phyloP scores from a whole-genome alignment of 1,284 basidiomycete genomes.

The Exobasidium cylindrosporum region DNA sequence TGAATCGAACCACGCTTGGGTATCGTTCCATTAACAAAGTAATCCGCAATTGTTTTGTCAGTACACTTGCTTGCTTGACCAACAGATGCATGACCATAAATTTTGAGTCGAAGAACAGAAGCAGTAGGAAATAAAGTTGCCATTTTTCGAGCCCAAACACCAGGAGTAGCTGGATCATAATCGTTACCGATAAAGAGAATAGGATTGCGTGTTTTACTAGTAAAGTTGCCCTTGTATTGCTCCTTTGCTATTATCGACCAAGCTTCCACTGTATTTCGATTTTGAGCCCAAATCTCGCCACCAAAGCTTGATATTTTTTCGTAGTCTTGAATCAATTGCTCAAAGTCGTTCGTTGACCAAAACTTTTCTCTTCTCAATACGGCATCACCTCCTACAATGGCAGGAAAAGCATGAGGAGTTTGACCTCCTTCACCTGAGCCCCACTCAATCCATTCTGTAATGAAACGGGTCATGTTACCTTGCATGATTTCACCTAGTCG shows the following conservation, averaged over 20 bases:
- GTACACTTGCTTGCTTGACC: slow-evolving; percentile 32
- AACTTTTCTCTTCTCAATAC: slow-evolving; percentile 1
- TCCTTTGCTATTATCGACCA: slow-evolving; percentile 23
- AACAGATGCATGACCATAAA: slow-evolving; percentile 34
- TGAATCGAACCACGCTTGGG: slow-evolving; percentile 12
- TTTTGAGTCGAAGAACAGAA: slow-evolving; percentile 25
- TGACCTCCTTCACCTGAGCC: slow-evolving; percentile 27
- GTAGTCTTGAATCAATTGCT: slow-evolving; percentile 17
- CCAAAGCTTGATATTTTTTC: slow-evolving; percentile 27
- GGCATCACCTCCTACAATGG: neutral
- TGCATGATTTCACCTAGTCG: slow-evolving; percentile 17
- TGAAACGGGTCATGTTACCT: neutral
- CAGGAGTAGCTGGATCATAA: slow-evolving; percentile 38
- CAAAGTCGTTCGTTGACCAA: neutral
- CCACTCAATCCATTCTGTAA: slow-evolving; percentile 18
- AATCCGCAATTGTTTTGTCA: slow-evolving; percentile 30
- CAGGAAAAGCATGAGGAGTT: slow-evolving; percentile 17
- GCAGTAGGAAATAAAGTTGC: slow-evolving; percentile 25
- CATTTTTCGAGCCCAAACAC: slow-evolving; percentile 28
- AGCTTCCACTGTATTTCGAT: slow-evolving; percentile 21
- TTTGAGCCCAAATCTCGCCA: slow-evolving; percentile 26
- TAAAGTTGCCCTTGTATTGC: slow-evolving; percentile 27
- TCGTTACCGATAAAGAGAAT: slow-evolving; percentile 34
- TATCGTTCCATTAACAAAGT: slow-evolving; percentile 34
- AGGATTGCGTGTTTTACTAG: slow-evolving; percentile 29